These are phyloP conservation scores for Peniophora sp. DNA, from an alignment of 1,284 basidiomycete genomes.

Conservation along the genomic window DNA sequence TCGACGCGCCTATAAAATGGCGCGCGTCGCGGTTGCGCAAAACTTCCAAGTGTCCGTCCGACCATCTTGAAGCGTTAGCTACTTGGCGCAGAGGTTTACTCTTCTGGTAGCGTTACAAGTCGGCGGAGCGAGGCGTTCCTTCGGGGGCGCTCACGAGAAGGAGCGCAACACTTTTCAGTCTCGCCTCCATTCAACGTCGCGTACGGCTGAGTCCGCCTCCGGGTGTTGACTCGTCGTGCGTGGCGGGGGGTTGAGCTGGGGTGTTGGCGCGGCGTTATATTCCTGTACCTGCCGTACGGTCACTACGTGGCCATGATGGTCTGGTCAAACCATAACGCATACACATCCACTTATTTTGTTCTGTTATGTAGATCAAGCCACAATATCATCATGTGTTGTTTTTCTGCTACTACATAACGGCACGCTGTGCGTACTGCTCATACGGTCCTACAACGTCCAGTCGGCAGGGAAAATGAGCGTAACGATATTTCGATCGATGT, in stretches of 20 bases:
- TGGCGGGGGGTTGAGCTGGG: slow-evolving; percentile 31
- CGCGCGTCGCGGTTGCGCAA: background rate
- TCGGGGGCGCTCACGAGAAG: slow-evolving; percentile 57
- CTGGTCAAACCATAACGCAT: slow-evolving; percentile 69
- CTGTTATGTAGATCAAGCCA: background rate
- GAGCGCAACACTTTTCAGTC: slow-evolving; percentile 28
- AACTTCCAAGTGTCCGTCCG: slow-evolving; percentile 27
- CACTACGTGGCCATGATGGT: slow-evolving; percentile 75
- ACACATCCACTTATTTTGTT: slow-evolving; percentile 29
- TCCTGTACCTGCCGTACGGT: slow-evolving; percentile 70
- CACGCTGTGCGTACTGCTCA: background rate
- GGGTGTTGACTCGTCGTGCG: slow-evolving; percentile 42
- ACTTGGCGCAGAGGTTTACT: slow-evolving; percentile 20
- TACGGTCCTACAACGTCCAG: background rate
- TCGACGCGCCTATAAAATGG: background rate
- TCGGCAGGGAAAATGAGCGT: background rate
- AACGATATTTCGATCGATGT: background rate
- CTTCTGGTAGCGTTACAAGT: slow-evolving; percentile 47
- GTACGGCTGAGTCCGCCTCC: slow-evolving; percentile 30
- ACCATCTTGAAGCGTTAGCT: slow-evolving; percentile 30
- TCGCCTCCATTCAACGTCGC: slow-evolving; percentile 18
- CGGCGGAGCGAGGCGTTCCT: slow-evolving; percentile 64
- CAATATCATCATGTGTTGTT: background rate
- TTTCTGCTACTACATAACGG: too few relatives aligned
- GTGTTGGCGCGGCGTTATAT: slow-evolving; percentile 56